Conservation (phyloP, 331 rosid species). For the Quercus lobata region DNA sequence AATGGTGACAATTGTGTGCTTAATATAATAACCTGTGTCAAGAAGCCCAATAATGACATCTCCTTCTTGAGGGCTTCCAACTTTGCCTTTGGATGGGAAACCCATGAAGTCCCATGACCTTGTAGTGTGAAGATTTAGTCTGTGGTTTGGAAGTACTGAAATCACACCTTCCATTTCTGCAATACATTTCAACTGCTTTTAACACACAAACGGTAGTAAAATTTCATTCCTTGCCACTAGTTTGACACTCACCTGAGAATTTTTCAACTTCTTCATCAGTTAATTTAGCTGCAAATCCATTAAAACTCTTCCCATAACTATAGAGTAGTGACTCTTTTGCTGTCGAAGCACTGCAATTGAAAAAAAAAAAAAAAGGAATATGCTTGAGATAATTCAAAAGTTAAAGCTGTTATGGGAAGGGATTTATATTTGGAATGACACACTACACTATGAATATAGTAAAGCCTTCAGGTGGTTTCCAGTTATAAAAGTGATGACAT, state of each 20-base stretch:
- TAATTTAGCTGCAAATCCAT: not conserved
- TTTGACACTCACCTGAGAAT: not conserved
- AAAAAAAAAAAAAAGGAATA: not conserved
- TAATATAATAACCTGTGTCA: not conserved
- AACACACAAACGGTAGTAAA: not conserved
- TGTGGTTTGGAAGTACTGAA: not conserved
- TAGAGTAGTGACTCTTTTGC: not conserved
- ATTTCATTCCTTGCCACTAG: not conserved
- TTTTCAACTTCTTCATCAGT: not conserved
- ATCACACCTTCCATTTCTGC: not conserved
- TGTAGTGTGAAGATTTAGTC: not conserved
- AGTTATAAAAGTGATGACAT: too few species aligned
- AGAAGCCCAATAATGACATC: slow-evolving; percentile 6
- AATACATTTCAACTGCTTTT: not conserved
- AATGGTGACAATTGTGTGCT: not conserved
- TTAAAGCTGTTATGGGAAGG: not conserved
- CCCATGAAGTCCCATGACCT: slow-evolving; percentile 6
- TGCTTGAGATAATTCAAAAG: not conserved
- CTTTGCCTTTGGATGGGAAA: not conserved
- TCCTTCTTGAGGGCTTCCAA: not conserved
- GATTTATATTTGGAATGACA: too few species aligned
- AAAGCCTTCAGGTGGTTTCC: too few species aligned
- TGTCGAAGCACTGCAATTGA: not conserved
- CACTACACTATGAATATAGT: too few species aligned
- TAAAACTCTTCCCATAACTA: not conserved